These are phyloP conservation scores for Buddleja alternifolia DNA, from an alignment of 257 asterid species.

Conservation along the genomic window DNA sequence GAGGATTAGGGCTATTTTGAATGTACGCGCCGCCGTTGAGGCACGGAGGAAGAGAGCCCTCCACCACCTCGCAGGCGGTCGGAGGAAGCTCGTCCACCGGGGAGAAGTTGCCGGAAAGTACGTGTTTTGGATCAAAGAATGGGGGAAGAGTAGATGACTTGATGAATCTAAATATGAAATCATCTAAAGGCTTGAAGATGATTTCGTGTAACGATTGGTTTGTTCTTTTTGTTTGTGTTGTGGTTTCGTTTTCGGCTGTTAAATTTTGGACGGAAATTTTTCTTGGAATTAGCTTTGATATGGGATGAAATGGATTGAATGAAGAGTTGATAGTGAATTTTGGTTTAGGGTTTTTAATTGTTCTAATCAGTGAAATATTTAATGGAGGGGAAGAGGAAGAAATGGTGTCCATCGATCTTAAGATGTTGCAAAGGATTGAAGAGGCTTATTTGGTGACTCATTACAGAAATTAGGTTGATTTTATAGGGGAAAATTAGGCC, in stretches of 20 bases:
- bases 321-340: slow-evolving; percentile 19
- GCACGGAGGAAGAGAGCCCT: slow-evolving; percentile 54
- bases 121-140: slow-evolving; percentile 38
- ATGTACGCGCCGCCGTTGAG: slow-evolving; percentile 64
- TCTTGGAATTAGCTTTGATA: neutral
- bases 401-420: slow-evolving; percentile 47
- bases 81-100: slow-evolving; percentile 63
- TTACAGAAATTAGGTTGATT: too few relatives aligned
- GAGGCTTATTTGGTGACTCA: too few relatives aligned
- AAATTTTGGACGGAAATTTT: neutral
- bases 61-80: slow-evolving; percentile 42
- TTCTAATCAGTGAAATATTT: slow-evolving; percentile 24
- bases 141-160: slow-evolving; percentile 36
- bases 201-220: neutral
- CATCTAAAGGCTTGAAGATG: slow-evolving; percentile 33
- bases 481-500: too few relatives aligned
- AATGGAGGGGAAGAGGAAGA: slow-evolving; percentile 38
- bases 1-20: slow-evolving; percentile 71
- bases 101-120: slow-evolving; percentile 44
- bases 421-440: too few relatives aligned
- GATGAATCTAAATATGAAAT: slow-evolving; percentile 29
- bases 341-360: slow-evolving; percentile 28
- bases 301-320: neutral
- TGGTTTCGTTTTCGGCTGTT: neutral
- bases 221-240: neutral